phyloP scores from a whole-genome alignment of 352 stramenopile species.

The Globisporangium radiosum region DNA sequence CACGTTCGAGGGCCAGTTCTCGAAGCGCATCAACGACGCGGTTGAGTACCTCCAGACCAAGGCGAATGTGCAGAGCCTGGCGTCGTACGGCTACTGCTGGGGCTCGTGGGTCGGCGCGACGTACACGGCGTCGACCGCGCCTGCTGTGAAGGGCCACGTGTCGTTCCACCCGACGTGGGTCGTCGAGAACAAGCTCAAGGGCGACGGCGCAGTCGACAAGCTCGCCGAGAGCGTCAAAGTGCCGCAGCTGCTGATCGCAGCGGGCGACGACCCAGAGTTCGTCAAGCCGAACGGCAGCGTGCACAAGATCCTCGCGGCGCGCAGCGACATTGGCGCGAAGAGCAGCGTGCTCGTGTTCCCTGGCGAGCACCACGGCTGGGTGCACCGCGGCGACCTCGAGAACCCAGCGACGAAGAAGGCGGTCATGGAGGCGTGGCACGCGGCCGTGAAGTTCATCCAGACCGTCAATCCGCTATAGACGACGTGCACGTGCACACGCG shows the following conservation, averaged over 20 bases:
- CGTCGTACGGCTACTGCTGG: slow-evolving; percentile 83
- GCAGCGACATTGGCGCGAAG: slow-evolving; percentile 37
- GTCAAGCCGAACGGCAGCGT: slow-evolving; percentile 63
- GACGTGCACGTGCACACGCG: background rate
- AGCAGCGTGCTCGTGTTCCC: slow-evolving; percentile 65
- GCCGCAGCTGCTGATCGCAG: slow-evolving; percentile 62
- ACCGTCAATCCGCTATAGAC: slow-evolving; percentile 37
- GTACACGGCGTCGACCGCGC: slow-evolving; percentile 32
- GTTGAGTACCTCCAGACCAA: slow-evolving; percentile 64
- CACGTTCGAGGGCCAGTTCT: slow-evolving; percentile 41
- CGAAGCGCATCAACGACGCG: slow-evolving; percentile 60
- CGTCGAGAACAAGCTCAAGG: slow-evolving; percentile 72
- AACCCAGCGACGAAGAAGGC: slow-evolving; percentile 54
- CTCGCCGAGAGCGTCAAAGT: slow-evolving; percentile 65
- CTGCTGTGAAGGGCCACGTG: slow-evolving; percentile 53
- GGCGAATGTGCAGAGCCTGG: slow-evolving; percentile 45
- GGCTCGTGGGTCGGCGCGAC: slow-evolving; percentile 68
- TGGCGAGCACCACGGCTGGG: slow-evolving; percentile 74
- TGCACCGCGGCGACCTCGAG: slow-evolving; percentile 73
- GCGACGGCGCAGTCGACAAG: slow-evolving; percentile 60
- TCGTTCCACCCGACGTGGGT: slow-evolving; percentile 81
- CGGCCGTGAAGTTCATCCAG: slow-evolving; percentile 54
- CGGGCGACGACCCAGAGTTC: slow-evolving; percentile 64
- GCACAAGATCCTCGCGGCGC: slow-evolving; percentile 60
- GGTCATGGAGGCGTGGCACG: slow-evolving; percentile 60